Base-by-base conservation (phyloP, 2,329 filamentous ascomycete genomes). In the Ascochyta pisi region DNA sequence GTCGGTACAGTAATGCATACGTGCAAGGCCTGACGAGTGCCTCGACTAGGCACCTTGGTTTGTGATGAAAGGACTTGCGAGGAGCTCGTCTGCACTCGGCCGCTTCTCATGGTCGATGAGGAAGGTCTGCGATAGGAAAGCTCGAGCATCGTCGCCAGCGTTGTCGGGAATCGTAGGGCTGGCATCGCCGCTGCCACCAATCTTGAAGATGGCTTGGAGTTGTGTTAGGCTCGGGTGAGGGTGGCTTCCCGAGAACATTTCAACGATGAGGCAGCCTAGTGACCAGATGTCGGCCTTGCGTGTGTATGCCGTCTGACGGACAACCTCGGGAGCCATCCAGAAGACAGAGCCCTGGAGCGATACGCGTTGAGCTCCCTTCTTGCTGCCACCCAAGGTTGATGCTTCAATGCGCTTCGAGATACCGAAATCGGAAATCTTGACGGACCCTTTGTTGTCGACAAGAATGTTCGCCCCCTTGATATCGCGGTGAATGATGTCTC, bases 251-350 rank as follows among this genome's bases (percentile, higher is more conserved):
- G 95, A 98, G 83, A 98, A 96, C 95, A 99, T 99, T 81, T 99
- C 95, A 23, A 99, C 94, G 13, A 99, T 92, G 47, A 99, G 82
- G 75, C 95, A 99, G 31, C 95, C 95, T 23, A 99, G 85, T 41
- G 92, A 96, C 95, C 95, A 99, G 67, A 99, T 99, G 71, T 99
- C 95, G 13, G 95, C 95, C 80, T 98, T 98, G 78, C 94, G 92
- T 5, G 94, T 98, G 79, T 99, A 97, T 6, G 92, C 93, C 3
- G 94, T 98, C 78, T 98, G 95, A 70, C 95, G 95, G 60, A 99
- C 95, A 19, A 99, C 95, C 79, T 99, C 95, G 8, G 95, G 95
- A 0, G 95, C 95, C 95, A 99, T 99, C 95, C 95, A 99, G 80
- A 97, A 99, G 48, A 99, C 95, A 24, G 92, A 97, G 13, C 95